Evolutionary conservation across 208 protist species (phyloP).

Genomic region (Wallacemonas sp.): DNA sequence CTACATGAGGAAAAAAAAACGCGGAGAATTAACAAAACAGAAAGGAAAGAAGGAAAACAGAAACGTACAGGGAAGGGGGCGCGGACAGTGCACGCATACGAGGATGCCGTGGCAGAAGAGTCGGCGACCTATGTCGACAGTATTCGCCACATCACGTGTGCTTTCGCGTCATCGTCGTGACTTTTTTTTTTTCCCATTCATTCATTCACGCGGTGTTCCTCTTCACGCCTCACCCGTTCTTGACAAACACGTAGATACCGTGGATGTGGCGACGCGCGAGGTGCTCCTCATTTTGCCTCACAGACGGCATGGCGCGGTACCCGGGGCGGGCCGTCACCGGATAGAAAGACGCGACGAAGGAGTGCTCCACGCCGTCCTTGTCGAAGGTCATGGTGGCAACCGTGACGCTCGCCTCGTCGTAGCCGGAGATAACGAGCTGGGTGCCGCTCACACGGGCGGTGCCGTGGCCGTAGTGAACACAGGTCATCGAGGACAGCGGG

Average conservation of each 20-base stretch:
- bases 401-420: slow-evolving; percentile 64
- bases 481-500: slow-evolving; percentile 38
- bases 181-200: slow-evolving; percentile 2
- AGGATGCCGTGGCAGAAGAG: too few relatives aligned
- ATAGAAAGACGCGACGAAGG: slow-evolving; percentile 71
- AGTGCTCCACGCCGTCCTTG: slow-evolving; percentile 52
- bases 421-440: slow-evolving; percentile 68
- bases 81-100: too few relatives aligned
- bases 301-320: slow-evolving; percentile 66
- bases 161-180: too few relatives aligned
- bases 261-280: slow-evolving; percentile 39
- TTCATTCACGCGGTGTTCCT: not conserved
- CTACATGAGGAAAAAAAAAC: not conserved
- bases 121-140: too few relatives aligned
- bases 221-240: slow-evolving; percentile 21
- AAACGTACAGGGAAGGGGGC: slow-evolving; percentile 20
- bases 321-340: slow-evolving; percentile 57
- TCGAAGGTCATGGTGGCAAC: slow-evolving; percentile 77
- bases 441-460: slow-evolving; percentile 45
- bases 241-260: slow-evolving; percentile 70
- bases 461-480: slow-evolving; percentile 56
- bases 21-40: not conserved
- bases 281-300: slow-evolving; percentile 48
- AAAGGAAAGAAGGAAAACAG: slow-evolving; percentile 14
- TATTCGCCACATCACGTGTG: too few relatives aligned